phyloP scores from a whole-genome alignment of 116 monocot genomes.

The Dioscorea cayenensis region DNA sequence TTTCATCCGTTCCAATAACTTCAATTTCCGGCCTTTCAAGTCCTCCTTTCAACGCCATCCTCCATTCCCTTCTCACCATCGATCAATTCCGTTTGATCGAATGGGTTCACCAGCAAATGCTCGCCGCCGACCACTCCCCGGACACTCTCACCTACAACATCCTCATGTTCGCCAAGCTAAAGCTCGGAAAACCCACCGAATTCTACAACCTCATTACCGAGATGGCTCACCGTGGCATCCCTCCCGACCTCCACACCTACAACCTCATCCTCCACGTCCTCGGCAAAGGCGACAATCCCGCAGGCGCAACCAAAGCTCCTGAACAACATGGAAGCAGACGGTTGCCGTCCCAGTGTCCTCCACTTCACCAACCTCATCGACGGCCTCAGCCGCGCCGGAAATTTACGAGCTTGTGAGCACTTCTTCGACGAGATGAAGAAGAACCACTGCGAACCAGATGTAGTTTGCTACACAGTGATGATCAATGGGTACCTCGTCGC shows the following conservation, averaged over 20 bases:
- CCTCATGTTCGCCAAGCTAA: slow-evolving; percentile 68
- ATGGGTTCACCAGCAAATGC: slow-evolving; percentile 84
- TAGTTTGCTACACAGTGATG: slow-evolving; percentile 88
- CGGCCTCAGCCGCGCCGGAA: slow-evolving; percentile 78
- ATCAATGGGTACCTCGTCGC: slow-evolving; percentile 66
- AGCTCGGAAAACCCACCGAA: slow-evolving; percentile 70
- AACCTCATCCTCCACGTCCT: slow-evolving; percentile 82
- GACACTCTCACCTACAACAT: slow-evolving; percentile 87
- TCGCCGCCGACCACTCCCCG: slow-evolving; percentile 40
- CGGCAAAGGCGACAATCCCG: slow-evolving; percentile 80
- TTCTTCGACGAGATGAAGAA: slow-evolving; percentile 84
- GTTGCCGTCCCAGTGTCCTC: slow-evolving; percentile 60
- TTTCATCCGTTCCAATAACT: slow-evolving; percentile 65
- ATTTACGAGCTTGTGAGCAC: slow-evolving; percentile 73
- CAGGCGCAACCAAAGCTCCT: slow-evolving; percentile 70
- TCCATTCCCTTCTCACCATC: slow-evolving; percentile 55
- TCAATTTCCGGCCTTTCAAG: slow-evolving; percentile 78
- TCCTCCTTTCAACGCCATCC: slow-evolving; percentile 78
- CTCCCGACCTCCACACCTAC: slow-evolving; percentile 75
- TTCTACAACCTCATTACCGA: slow-evolving; percentile 74
- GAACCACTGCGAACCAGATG: slow-evolving; percentile 70
- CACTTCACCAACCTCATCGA: slow-evolving; percentile 90
- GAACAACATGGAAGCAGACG: slow-evolving; percentile 69
- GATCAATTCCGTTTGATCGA: slow-evolving; percentile 73
- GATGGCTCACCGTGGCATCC: slow-evolving; percentile 60